Base-by-base conservation (phyloP, 495 filamentous ascomycete genomes). In the Aspergillus saccharolyticus region DNA sequence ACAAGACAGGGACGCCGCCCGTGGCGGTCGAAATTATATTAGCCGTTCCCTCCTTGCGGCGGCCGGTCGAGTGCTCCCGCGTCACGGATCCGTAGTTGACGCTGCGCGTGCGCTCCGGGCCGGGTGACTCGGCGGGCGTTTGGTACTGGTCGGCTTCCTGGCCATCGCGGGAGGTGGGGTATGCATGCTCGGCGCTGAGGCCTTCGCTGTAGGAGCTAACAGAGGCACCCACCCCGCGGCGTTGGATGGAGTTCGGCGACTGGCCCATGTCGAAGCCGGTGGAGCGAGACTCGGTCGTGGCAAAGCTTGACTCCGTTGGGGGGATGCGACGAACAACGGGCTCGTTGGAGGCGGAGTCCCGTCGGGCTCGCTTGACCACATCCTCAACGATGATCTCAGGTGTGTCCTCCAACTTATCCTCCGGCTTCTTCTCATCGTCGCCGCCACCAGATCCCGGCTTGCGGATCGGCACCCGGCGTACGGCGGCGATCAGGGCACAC, bases 391-490 rank as follows among this genome's bases (percentile, higher is more conserved):
- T 56, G 33, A 44, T 51, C 44, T 52, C 45, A 21, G 52, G 20
- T 17, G 47, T 46, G 48, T 42, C 44, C 39, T 33, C 17, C n/a
- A 19, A 25, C 12, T 47, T 53, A 21, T 43, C 47, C 9, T 64
- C 48, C 8, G 50, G 44, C 28, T 65, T 58, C 10, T 50, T 16
- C 42, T 59, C 50, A 19, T 52, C 57, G 19, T 59, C 49, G 46
- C 44, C 53, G 39, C 44, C 59, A 14, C 30, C 54, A 7, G 59
- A 59, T 19, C 58, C 58, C 5, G 63, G 57, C 7, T 54, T 53
- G 54, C 92, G 85, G 66, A 98, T 95, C 4, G 90, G 91, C 16
- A 98, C 82, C 70, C 85, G 88, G 71, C 89, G 88, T 39, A 97
- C 77, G 9, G 94, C 92, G 10, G 91, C 74, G 7, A 96, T 86